Evolutionary conservation across 176 grass and related monocot species (phyloP), one percentile per base, ranked within the genome.

Genomic region (Carex scoparia): DNA sequence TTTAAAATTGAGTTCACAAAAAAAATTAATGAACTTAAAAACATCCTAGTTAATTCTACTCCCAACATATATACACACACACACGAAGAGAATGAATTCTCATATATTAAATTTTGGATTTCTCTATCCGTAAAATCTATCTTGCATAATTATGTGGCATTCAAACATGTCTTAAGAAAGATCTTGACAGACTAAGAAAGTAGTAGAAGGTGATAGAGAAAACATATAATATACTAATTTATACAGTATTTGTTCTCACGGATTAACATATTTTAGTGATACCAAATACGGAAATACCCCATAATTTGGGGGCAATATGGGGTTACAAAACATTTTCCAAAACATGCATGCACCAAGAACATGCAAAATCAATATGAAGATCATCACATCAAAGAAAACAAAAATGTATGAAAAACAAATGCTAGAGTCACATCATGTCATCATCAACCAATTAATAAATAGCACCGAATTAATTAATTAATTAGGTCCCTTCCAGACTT

Each of bases 381-480:
- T 79, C 74, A 79, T 79, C 74, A 58, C 27, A 18, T 58, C 28
- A 79, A 33, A 57, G 51, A 58, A 79, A 35, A 76, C 5, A 27
- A 27, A 66, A 32, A 75, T 54, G 4, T 28, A 37, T 35, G 4
- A 58, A 79, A 58, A 58, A 33, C 74, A 79, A 79, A 79, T 79
- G 53, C 28, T 28, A 2, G 74, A 33, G 74, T 58, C 74, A 57
- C 51, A 58, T 79, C 48, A 51, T 11, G 48, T 51, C 48, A 51
- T 11, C 74, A 79, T 11, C 74, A 79, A 53, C 74, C 19, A 79
- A 79, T 79, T 79, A 58, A 79, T 79, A 79, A 57, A 79, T 33
- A 57, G 74, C 74, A 79, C 74, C 51, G 32, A 57, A 79, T 57
- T 79, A 23, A 72, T 72, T 72, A 79, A 58, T 35, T 79, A 35